A percentile compares a stretch with the other conserved stretches of the same genome.
These are phyloP conservation scores for Colletotrichum musae DNA, from an alignment of 2,329 filamentous ascomycete genomes.

Conservation along the genomic window DNA sequence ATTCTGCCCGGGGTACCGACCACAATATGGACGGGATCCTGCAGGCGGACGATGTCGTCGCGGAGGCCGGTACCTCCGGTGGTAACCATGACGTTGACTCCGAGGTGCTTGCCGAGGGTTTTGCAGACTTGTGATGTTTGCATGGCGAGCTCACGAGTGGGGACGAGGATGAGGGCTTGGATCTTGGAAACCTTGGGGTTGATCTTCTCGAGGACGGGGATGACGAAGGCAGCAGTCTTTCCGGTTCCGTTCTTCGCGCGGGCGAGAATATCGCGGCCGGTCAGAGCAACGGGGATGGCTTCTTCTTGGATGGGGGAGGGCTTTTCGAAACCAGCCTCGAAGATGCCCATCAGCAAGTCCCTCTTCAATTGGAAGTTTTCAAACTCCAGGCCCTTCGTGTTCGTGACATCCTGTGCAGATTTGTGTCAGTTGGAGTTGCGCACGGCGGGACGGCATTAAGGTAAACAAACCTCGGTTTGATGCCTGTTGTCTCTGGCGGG, in stretches of 20 bases:
- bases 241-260: conserved; percentile 98
- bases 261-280: conserved; percentile 94
- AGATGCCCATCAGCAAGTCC: conserved; percentile 98
- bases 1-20: conserved; percentile 98
- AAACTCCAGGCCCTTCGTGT: conserved; percentile 97
- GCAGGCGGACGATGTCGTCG: conserved; percentile 95
- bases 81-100: conserved; percentile 99
- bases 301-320: conserved; percentile 99
- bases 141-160: conserved; percentile 95
- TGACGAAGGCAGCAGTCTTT: conserved; percentile 98
- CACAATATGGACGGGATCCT: conserved; percentile 96
- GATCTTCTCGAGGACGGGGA: conserved; percentile 93
- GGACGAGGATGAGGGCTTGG: conserved; percentile 95
- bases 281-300: conserved; percentile 95
- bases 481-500: conserved; percentile 82
- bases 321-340: conserved; percentile 98
- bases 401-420: conserved; percentile 86
- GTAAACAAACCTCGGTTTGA: conserved; percentile 79
- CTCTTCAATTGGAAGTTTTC: conserved; percentile 97
- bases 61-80: conserved; percentile 95
- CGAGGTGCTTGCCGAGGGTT: conserved; percentile 95
- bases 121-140: conserved; percentile 99
- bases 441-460: conserved; percentile 13
- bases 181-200: conserved; percentile 98
- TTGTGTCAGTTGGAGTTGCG: conserved; percentile 30